These are phyloP conservation scores for Ophiostoma sp. DNA, from an alignment of 2,329 filamentous ascomycete genomes.

Conservation along the genomic window DNA sequence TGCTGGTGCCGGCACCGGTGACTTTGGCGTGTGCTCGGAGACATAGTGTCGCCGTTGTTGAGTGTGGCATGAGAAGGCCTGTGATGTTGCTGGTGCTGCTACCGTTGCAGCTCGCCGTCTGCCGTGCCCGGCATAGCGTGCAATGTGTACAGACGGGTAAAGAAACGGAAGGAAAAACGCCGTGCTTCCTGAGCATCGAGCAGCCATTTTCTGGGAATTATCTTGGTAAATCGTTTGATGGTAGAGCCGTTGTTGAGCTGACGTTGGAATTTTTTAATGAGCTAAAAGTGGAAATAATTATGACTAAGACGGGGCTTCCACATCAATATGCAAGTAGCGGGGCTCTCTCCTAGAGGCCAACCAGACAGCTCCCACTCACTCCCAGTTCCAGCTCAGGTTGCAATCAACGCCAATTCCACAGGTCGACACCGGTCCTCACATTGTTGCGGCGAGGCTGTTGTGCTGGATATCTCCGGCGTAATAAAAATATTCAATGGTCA, in stretches of 20 bases:
- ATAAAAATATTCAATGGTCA: not conserved
- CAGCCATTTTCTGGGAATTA: conserved; percentile 35
- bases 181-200: conserved; percentile 38
- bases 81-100: not conserved
- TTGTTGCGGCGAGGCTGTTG: not conserved
- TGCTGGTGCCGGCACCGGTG: not conserved
- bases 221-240: not conserved
- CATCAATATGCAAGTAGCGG: conserved; percentile 18
- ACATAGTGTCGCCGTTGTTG: conserved; percentile 16
- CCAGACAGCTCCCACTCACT: not conserved
- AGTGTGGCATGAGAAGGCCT: not conserved
- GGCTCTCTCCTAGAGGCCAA: conserved; percentile 10
- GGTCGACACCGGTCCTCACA: not conserved
- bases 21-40: conserved; percentile 13
- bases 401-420: not conserved
- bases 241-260: conserved; percentile 13
- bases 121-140: conserved; percentile 16
- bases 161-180: conserved; percentile 45
- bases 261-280: conserved; percentile 16
- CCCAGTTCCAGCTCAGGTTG: not conserved
- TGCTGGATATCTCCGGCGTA: not conserved
- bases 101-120: not conserved
- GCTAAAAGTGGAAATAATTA: conserved; percentile 10
- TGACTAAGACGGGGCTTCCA: not conserved
- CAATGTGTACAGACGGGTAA: conserved; percentile 39